Evolutionary conservation across 2,329 filamentous ascomycete genomes (phyloP).

Genomic region (Fusarium subglutinans): DNA sequence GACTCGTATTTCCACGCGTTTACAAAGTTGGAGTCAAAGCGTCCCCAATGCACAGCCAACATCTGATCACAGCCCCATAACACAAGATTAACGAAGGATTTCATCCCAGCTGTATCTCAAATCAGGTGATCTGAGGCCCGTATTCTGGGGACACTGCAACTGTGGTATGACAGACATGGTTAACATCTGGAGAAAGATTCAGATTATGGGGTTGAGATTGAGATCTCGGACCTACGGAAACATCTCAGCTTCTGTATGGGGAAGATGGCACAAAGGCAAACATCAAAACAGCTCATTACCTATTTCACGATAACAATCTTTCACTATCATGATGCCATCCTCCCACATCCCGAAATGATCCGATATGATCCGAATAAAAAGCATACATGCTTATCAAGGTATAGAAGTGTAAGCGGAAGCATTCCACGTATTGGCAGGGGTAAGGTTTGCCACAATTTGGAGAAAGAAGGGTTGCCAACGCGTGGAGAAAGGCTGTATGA

Average conservation of each 20-base stretch:
- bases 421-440: not conserved
- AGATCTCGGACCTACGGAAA: not conserved
- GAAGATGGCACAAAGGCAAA: not conserved
- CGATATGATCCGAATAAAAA: constrained; percentile 23
- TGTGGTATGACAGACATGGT: constrained; percentile 15
- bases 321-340: not conserved
- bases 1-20: not conserved
- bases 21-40: not conserved
- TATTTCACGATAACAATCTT: not conserved
- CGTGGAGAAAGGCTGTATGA: not conserved
- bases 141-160: not conserved
- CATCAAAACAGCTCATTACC: not conserved
- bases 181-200: not conserved
- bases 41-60: not conserved
- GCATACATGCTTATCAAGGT: not conserved
- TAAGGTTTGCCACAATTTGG: constrained; percentile 2
- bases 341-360: constrained; percentile 18
- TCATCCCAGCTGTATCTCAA: constrained; percentile 10
- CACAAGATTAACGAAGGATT: constrained; percentile 28
- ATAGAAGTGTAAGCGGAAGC: not conserved
- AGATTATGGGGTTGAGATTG: not conserved
- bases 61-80: constrained; percentile 8
- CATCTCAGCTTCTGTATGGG: not conserved
- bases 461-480: constrained; percentile 1
- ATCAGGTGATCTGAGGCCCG: constrained; percentile 2